Evolutionary conservation across 1,284 basidiomycete species (phyloP).

Genomic region (Ganoderma boninense): DNA sequence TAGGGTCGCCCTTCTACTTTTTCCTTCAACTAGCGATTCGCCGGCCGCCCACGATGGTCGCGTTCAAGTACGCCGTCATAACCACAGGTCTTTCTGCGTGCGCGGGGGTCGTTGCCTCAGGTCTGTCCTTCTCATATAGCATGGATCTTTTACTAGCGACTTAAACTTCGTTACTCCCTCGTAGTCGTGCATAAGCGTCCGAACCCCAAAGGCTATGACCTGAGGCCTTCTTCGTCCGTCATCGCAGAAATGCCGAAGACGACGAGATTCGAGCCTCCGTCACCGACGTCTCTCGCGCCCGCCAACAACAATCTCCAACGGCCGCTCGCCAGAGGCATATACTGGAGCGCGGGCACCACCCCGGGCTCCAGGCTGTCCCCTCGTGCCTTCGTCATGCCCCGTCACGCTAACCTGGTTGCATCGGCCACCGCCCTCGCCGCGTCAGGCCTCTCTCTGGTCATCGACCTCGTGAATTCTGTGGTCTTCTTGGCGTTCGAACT

Average conservation of each 20-base stretch:
- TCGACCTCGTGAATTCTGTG: background rate
- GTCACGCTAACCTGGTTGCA: background rate
- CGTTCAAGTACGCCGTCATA: background rate
- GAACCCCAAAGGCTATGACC: background rate
- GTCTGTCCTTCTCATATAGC: background rate
- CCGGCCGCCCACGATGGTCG: background rate
- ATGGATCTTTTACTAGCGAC: background rate
- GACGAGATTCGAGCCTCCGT: background rate
- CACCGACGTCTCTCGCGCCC: background rate
- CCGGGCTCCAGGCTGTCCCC: background rate
- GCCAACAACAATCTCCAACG: background rate
- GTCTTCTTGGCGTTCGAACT: background rate
- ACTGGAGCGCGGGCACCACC: background rate
- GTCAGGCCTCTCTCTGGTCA: background rate
- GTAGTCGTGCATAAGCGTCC: constrained; percentile 6
- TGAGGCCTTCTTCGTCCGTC: background rate
- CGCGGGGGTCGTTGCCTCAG: background rate
- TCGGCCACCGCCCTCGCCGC: background rate
- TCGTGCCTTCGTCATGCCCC: background rate
- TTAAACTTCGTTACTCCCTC: background rate
- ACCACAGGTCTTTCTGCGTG: constrained; percentile 2
- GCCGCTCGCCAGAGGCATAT: background rate
- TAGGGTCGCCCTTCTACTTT: background rate
- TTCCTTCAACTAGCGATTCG: background rate
- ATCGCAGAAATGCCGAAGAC: background rate